A percentile compares a stretch with the other conserved stretches of the same genome.
Conservation (phyloP, 1,284 basidiomycete species). For the Cryptococcus amylolentus region DNA sequence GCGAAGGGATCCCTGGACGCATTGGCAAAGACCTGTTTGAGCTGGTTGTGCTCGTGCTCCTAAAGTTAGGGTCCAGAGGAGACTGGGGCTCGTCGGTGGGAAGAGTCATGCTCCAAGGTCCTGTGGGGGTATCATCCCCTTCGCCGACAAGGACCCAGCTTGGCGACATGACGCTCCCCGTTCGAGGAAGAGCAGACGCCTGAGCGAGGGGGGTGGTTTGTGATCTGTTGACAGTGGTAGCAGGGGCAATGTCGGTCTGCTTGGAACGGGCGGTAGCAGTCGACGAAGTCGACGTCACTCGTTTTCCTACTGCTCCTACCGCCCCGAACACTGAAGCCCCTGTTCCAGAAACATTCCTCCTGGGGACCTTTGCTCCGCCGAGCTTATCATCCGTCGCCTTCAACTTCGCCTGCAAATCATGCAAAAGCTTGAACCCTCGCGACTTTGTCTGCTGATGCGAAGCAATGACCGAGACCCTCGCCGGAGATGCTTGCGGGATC, state of each 20-base stretch:
- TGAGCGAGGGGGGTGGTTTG: conserved; percentile 6
- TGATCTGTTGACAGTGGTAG: conserved; percentile 9
- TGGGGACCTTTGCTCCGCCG: conserved; percentile 29
- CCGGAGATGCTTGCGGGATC: conserved; percentile 11
- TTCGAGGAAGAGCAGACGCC: background rate
- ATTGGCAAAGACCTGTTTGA: conserved; percentile 33
- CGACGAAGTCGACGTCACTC: conserved; percentile 3
- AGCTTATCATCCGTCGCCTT: conserved; percentile 43
- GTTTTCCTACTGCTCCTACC: background rate
- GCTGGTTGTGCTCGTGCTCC: conserved; percentile 19
- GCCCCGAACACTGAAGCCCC: background rate
- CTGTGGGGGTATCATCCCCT: conserved; percentile 24
- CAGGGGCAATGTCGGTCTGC: conserved; percentile 17
- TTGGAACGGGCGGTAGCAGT: conserved; percentile 1
- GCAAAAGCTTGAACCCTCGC: conserved; percentile 37
- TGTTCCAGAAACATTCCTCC: conserved; percentile 37
- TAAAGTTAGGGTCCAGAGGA: conserved; percentile 19
- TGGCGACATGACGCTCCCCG: conserved; percentile 20
- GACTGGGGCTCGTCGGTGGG: conserved; percentile 20
- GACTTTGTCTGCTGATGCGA: conserved; percentile 29
- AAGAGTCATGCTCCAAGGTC: conserved; percentile 2
- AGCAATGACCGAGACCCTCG: conserved; percentile 9
- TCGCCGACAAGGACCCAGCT: conserved; percentile 46
- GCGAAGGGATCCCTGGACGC: conserved; percentile 44
- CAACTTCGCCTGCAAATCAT: conserved; percentile 39